A percentile compares a stretch with the other conserved stretches of the same genome.
phyloP scores from a whole-genome alignment of 2,329 filamentous ascomycete species.

The Xylaria sp. region DNA sequence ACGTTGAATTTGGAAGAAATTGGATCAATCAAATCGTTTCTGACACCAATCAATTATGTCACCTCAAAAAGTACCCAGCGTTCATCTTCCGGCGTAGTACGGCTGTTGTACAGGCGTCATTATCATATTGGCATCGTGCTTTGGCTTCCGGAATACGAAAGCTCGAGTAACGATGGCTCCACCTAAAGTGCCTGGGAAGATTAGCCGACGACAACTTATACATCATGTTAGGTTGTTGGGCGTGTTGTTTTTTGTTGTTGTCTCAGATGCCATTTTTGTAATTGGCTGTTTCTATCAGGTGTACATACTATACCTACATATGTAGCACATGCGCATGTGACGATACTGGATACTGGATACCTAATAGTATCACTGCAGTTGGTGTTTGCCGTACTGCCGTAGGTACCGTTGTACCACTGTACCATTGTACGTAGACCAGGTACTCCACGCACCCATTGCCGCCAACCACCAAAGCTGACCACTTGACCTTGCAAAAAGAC shows the following conservation, averaged over 20 bases:
- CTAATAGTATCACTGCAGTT: neutral
- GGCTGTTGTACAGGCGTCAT: neutral
- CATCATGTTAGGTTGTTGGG: too few species aligned
- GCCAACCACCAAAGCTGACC: slow-evolving; percentile 18
- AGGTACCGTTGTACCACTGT: neutral
- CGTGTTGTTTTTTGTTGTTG: too few species aligned
- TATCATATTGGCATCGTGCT: neutral
- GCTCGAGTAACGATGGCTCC: neutral
- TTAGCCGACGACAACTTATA: neutral
- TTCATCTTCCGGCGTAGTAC: neutral
- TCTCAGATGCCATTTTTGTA: slow-evolving; percentile 3
- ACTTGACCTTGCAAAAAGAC: slow-evolving; percentile 11
- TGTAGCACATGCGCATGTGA: slow-evolving; percentile 16
- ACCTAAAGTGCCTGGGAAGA: neutral
- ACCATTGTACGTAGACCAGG: neutral
- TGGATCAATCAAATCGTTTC: neutral
- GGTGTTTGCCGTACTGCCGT: slow-evolving; percentile 2
- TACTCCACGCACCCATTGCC: slow-evolving; percentile 14
- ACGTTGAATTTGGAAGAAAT: neutral
- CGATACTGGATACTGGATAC: slow-evolving; percentile 2
- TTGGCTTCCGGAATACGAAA: neutral
- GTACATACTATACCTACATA: too few species aligned
- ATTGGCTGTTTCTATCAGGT: slow-evolving; percentile 16
- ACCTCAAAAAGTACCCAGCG: neutral
- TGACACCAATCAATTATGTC: neutral